Percentiles rank a stretch among this genome's conserved stretches.
These are phyloP conservation scores for Colletotrichum salicis DNA, from an alignment of 2,329 filamentous ascomycete species.

Conservation along the genomic window DNA sequence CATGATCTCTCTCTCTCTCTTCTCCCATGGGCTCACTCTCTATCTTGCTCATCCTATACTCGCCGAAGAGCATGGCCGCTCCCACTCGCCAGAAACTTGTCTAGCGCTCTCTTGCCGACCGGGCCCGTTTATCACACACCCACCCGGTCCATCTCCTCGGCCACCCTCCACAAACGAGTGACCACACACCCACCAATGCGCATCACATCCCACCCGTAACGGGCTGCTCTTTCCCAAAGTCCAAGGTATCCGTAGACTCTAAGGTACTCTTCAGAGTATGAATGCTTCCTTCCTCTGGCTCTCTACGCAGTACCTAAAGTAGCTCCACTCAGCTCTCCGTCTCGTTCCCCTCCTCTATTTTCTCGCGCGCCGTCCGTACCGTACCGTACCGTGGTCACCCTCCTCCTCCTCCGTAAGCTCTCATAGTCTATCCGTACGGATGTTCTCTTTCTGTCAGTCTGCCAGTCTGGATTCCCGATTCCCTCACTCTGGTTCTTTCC, in stretches of 20 bases:
- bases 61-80: not conserved
- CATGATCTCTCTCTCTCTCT: conserved; percentile 16
- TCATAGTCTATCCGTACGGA: not conserved
- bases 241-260: not conserved
- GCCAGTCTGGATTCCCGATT: conserved; percentile 27
- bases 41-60: not conserved
- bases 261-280: not conserved
- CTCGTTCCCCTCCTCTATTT: not conserved
- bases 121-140: conserved; percentile 26
- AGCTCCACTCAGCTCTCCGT: conserved; percentile 6
- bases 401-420: not conserved
- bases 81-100: not conserved
- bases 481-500: conserved; percentile 31
- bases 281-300: not conserved
- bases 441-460: not conserved
- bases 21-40: not conserved
- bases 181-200: conserved; percentile 12
- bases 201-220: conserved; percentile 9
- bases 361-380: not conserved
- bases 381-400: not conserved
- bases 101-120: conserved; percentile 20
- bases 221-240: not conserved
- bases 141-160: conserved; percentile 25
- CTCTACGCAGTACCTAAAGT: not conserved
- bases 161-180: conserved; percentile 32